A percentile compares a stretch with the other conserved stretches of the same genome.
phyloP scores from a whole-genome alignment of 768 basidiomycete species.

The Pleurotus tuoliensis region DNA sequence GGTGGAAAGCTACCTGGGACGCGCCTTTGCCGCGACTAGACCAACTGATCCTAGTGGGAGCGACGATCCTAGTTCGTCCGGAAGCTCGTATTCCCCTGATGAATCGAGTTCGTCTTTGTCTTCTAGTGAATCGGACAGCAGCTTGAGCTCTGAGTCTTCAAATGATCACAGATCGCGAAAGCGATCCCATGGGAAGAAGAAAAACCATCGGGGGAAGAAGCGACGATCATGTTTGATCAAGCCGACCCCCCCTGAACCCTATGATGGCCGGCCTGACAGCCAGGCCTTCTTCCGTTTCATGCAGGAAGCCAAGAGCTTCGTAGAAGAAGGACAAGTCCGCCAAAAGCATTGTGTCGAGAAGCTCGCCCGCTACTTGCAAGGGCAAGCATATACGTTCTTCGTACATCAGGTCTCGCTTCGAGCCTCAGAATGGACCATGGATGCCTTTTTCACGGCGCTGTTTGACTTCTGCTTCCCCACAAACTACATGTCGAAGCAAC shows the following conservation, averaged over 20 bases:
- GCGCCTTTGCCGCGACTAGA: not conserved
- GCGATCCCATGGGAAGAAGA: not conserved
- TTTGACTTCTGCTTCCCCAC: conserved; percentile 34
- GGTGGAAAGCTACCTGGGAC: not conserved
- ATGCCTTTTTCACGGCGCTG: conserved; percentile 26
- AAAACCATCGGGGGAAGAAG: conserved; percentile 12
- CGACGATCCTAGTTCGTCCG: not conserved
- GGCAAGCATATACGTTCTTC: conserved; percentile 28
- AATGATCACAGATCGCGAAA: not conserved
- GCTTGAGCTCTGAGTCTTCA: not conserved
- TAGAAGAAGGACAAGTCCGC: conserved; percentile 16
- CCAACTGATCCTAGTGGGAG: not conserved
- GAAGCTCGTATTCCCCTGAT: not conserved
- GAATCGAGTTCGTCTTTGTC: not conserved
- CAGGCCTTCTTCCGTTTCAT: conserved; percentile 22
- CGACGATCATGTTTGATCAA: not conserved
- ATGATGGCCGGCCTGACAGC: conserved; percentile 21
- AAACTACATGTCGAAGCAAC: conserved; percentile 12
- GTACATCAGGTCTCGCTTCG: conserved; percentile 20
- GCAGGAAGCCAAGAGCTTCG: conserved; percentile 18
- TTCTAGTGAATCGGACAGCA: not conserved
- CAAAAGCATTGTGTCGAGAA: conserved; percentile 13
- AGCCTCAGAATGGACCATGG: conserved; percentile 20
- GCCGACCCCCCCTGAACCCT: conserved; percentile 18
- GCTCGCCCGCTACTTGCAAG: conserved; percentile 24